A percentile compares a stretch with the other conserved stretches of the same genome.
phyloP scores from a whole-genome alignment of 768 basidiomycete species.

The Cubamyces lactineus region DNA sequence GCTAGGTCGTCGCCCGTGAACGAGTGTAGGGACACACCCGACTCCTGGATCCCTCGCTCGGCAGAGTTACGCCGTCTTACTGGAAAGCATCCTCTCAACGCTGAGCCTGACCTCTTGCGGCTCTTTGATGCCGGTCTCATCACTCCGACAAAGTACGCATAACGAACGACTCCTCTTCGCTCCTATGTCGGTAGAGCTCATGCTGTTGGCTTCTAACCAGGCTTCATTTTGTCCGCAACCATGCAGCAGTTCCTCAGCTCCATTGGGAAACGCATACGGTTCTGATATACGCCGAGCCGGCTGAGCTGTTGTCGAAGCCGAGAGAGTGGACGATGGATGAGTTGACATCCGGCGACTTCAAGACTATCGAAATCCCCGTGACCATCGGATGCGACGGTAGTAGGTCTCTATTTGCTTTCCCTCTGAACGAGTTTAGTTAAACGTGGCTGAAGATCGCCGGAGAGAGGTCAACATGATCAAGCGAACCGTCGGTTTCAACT shows the following conservation, averaged over 20 bases:
- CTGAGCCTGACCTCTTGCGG: constrained; percentile 20
- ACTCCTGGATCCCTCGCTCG: constrained; percentile 30
- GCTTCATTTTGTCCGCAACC: constrained; percentile 30
- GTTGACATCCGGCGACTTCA: constrained; percentile 18
- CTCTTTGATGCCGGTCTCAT: constrained; percentile 28
- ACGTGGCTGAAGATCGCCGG: constrained; percentile 15
- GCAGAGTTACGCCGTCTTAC: constrained; percentile 22
- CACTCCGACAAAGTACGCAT: constrained; percentile 28
- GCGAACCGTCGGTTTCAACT: constrained; percentile 22
- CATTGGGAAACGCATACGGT: constrained; percentile 28
- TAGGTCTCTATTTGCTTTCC: constrained; percentile 1
- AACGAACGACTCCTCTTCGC: neutral
- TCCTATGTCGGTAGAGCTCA: neutral
- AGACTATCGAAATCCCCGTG: constrained; percentile 23
- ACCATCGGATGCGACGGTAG: constrained; percentile 33
- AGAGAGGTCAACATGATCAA: constrained; percentile 31
- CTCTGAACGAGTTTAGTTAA: neutral
- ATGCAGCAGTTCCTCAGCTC: constrained; percentile 27
- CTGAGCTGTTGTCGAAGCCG: constrained; percentile 12
- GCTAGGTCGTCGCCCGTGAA: neutral
- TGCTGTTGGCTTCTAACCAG: neutral
- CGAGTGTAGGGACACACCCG: constrained; percentile 22
- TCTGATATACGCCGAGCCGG: constrained; percentile 8
- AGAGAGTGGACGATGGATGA: constrained; percentile 27
- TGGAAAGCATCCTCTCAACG: constrained; percentile 28